Evolutionary conservation across 2,329 filamentous ascomycete species (phyloP), one percentile per base, ranked within the genome.

Genomic region (Ascochyta lentis): DNA sequence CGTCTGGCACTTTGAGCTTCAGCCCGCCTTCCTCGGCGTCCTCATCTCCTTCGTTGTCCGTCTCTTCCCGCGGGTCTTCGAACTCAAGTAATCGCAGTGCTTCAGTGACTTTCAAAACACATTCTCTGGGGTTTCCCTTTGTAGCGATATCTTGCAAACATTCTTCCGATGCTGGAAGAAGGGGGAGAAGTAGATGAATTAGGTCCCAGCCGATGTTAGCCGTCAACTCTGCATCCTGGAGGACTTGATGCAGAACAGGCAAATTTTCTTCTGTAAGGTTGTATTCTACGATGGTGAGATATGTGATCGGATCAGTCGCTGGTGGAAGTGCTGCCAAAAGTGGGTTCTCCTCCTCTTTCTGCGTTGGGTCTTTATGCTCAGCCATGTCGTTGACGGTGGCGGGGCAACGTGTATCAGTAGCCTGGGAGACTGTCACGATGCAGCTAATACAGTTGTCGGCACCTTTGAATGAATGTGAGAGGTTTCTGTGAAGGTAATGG

Each of bases 181-280:
- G 77, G 33, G 85, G 81, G 23, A 92, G 81, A 4, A 95, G 83
- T 68, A 91, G 85, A 69, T 90, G 88, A 22, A 95, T 88, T 47
- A 94, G 78, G 72, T 95, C 91, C 91, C 91, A 95, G 45, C 91
- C 91, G 66, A 94, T 92, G 53, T 91, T 89, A 57, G 84, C 84
- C 3, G 89, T 91, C 53, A 93, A 79, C 54, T 84, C 80, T 9
- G 81, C 79, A 80, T 91, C 86, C 72, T 89, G 85, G 16, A 91
- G 80, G 33, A 90, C 85, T 22, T 88, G 81, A 64, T 91, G 84
- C 41, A 94, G 80, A 3, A 84, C 78, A 1, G 89, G 87, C 39
- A 94, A 79, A 57, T 88, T 81, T 56, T 88, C 86, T 16, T 85
- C 81, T 5, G 83, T 86, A 41, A 92, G 80, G 63, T 90, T 88